These are phyloP conservation scores for Kazachstania bromeliacearum DNA, from an alignment of 805 yeast genomes.

Conservation along the genomic window DNA sequence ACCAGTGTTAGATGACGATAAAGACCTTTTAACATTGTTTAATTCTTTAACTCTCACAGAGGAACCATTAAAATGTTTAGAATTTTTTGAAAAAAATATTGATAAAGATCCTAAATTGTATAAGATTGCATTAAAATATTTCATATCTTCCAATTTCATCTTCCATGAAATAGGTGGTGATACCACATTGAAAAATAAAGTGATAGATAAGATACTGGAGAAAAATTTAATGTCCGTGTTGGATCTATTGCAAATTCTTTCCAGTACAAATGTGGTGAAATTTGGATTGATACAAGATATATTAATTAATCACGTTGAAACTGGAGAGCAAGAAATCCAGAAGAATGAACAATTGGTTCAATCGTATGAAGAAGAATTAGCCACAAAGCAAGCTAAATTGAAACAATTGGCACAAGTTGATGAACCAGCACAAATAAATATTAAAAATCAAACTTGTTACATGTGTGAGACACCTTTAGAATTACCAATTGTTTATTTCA, in stretches of 20 bases:
- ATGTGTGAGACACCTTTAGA: conserved; percentile 59
- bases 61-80: conserved; percentile 48
- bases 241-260: conserved; percentile 64
- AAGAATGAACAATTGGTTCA: conserved; percentile 57
- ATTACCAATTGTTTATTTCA: conserved; percentile 73
- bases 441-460: conserved; percentile 56
- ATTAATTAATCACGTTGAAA: conserved; percentile 49
- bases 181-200: conserved; percentile 34
- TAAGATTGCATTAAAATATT: conserved; percentile 52
- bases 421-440: conserved; percentile 33
- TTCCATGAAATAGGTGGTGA: conserved; percentile 44
- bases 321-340: conserved; percentile 54
- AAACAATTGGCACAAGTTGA: conserved; percentile 33
- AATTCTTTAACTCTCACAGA: conserved; percentile 45
- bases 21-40: conserved; percentile 33
- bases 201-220: conserved; percentile 46
- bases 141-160: conserved; percentile 46
- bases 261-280: conserved; percentile 52
- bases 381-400: conserved; percentile 44
- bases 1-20: conserved; percentile 27
- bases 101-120: conserved; percentile 54
- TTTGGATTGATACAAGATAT: conserved; percentile 66
- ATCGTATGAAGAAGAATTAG: conserved; percentile 60
- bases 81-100: conserved; percentile 46
- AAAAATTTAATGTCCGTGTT: conserved; percentile 56